These are phyloP conservation scores for Rhizopus microsporus DNA, from an alignment of 371 early-diverging fungal genomes.

Conservation along the genomic window DNA sequence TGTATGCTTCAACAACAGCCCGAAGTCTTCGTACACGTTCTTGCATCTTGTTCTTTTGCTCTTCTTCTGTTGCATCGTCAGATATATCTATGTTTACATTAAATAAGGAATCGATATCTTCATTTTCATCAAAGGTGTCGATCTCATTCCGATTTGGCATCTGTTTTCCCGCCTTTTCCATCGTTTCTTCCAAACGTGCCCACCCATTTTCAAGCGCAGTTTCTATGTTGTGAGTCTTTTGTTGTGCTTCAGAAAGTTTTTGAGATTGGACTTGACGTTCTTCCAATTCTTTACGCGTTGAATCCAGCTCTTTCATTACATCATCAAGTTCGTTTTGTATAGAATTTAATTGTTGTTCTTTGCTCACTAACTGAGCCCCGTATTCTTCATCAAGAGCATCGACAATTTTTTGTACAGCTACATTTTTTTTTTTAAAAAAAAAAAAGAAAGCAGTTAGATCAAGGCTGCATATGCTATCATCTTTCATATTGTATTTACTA, in stretches of 20 bases:
- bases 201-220: conserved; percentile 38
- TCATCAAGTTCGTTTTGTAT: conserved; percentile 60
- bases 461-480: not conserved
- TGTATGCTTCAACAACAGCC: conserved; percentile 53
- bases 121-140: conserved; percentile 24
- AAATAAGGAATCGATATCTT: conserved; percentile 29
- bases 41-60: conserved; percentile 19
- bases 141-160: conserved; percentile 12
- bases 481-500: conserved; percentile 36
- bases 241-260: conserved; percentile 59
- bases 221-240: conserved; percentile 55
- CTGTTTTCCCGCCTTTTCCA: conserved; percentile 17
- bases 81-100: conserved; percentile 10
- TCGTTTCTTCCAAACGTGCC: conserved; percentile 17
- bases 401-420: conserved; percentile 72
- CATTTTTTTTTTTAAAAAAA: not conserved
- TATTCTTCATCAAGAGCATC: conserved; percentile 70
- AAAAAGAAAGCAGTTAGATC: not conserved
- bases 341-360: conserved; percentile 64
- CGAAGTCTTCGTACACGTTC: conserved; percentile 35
- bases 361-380: conserved; percentile 56
- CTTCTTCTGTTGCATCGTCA: conserved; percentile 15
- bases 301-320: conserved; percentile 67
- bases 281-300: conserved; percentile 63
- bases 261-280: conserved; percentile 48